A percentile compares a stretch with the other conserved stretches of the same genome.
These are phyloP conservation scores for Chaetoceros muelleri DNA, from an alignment of 108 stramenopile genomes.

Conservation along the genomic window DNA sequence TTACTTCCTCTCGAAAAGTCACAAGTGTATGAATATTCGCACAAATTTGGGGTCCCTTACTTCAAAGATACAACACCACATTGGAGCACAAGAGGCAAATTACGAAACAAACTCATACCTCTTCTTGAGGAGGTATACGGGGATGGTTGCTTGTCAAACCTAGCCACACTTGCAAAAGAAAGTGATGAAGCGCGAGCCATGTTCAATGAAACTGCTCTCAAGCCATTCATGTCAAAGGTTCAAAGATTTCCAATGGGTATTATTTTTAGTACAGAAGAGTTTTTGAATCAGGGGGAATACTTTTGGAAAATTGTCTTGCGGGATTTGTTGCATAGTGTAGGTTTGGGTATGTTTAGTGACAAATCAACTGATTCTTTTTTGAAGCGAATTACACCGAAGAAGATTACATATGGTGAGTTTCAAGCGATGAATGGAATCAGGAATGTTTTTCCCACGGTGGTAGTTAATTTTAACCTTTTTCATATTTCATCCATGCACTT, in stretches of 20 bases:
- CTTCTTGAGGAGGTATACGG: conserved; percentile 93
- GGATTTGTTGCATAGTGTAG: conserved; percentile 59
- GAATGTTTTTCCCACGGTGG: not conserved
- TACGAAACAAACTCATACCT: conserved; percentile 86
- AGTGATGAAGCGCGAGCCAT: conserved; percentile 71
- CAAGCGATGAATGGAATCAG: too few species aligned
- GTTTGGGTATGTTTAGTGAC: conserved; percentile 79
- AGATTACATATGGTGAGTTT: not conserved
- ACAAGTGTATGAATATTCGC: conserved; percentile 83
- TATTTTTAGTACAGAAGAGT: conserved; percentile 41
- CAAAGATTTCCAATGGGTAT: conserved; percentile 62
- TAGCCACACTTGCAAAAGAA: conserved; percentile 67
- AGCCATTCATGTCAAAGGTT: conserved; percentile 50
- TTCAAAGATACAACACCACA: conserved; percentile 91
- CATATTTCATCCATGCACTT: not conserved
- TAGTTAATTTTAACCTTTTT: not conserved
- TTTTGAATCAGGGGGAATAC: conserved; percentile 45
- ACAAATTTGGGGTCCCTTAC: conserved; percentile 88
- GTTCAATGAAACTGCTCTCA: conserved; percentile 38
- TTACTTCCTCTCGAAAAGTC: conserved; percentile 71
- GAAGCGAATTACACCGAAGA: conserved; percentile 12
- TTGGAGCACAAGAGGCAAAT: conserved; percentile 95
- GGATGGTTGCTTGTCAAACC: conserved; percentile 76
- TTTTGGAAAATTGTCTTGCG: conserved; percentile 85
- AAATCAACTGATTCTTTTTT: conserved; percentile 64